A percentile compares a stretch with the other conserved stretches of the same genome.
Conservation (phyloP, 208 protist genomes). For the Acanthamoeba triangularis region DNA sequence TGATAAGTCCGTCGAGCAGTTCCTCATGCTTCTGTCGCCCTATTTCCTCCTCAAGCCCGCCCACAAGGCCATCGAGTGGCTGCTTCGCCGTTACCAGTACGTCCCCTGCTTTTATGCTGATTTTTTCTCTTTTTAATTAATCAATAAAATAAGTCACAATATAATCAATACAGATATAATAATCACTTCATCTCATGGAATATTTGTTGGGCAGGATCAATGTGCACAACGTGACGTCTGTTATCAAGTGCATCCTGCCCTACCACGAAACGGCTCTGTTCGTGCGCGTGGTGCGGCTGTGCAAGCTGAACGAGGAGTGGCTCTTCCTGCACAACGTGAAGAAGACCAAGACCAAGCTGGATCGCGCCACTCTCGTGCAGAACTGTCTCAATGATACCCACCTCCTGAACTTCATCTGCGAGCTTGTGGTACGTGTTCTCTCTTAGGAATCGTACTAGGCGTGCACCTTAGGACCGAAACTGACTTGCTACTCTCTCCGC, state of each 20-base stretch:
- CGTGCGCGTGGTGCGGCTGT: slow-evolving; percentile 78
- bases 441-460: not conserved
- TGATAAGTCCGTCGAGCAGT: slow-evolving; percentile 73
- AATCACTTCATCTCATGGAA: not conserved
- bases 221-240: slow-evolving; percentile 77
- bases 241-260: slow-evolving; percentile 82
- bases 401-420: slow-evolving; percentile 80
- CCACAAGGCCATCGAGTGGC: slow-evolving; percentile 85
- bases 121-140: not conserved
- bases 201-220: slow-evolving; percentile 42
- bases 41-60: slow-evolving; percentile 82
- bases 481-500: not conserved
- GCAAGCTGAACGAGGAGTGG: slow-evolving; percentile 78
- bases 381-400: slow-evolving; percentile 63
- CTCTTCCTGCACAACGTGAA: slow-evolving; percentile 77
- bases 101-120: not conserved
- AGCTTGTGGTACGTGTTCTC: slow-evolving; percentile 57
- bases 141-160: not conserved
- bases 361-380: slow-evolving; percentile 71
- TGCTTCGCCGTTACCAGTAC: slow-evolving; percentile 80
- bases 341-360: slow-evolving; percentile 56
- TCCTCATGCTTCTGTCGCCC: slow-evolving; percentile 79
- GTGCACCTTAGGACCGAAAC: not conserved
- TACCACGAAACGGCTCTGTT: slow-evolving; percentile 86
- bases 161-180: not conserved